phyloP scores from a whole-genome alignment of 1,284 basidiomycete species.

The Cryptococcus maquisensis region DNA sequence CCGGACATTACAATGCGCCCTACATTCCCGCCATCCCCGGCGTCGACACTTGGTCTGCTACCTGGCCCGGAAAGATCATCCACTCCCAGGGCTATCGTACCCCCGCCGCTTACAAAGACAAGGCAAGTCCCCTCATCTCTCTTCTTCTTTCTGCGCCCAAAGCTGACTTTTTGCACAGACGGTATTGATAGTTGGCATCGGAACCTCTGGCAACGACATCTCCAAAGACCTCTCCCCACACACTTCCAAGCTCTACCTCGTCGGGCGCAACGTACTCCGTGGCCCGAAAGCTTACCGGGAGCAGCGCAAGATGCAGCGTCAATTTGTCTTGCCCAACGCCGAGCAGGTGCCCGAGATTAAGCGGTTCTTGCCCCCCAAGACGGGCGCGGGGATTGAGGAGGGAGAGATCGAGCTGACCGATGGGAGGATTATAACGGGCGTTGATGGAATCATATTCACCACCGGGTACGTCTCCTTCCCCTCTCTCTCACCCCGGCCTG shows the following conservation, averaged over 20 bases:
- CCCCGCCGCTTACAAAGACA: conserved; percentile 48
- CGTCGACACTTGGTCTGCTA: conserved; percentile 46
- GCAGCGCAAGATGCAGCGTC: conserved; percentile 33
- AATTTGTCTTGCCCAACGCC: conserved; percentile 36
- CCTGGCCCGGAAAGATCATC: conserved; percentile 45
- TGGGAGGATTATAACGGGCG: conserved; percentile 47
- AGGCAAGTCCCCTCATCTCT: conserved; percentile 11
- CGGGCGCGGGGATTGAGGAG: conserved; percentile 25
- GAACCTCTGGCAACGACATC: conserved; percentile 53
- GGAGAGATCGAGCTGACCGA: conserved; percentile 49
- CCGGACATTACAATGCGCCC: conserved; percentile 53
- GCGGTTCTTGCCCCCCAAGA: conserved; percentile 28
- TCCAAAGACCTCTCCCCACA: conserved; percentile 41
- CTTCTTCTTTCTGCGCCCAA: neutral
- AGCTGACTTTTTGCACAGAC: conserved; percentile 27
- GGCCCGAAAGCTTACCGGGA: conserved; percentile 28
- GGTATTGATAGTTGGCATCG: conserved; percentile 54
- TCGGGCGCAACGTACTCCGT: conserved; percentile 39
- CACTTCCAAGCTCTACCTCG: conserved; percentile 46
- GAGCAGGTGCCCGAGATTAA: conserved; percentile 45
- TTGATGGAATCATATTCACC: conserved; percentile 51
- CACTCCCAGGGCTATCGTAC: conserved; percentile 54
- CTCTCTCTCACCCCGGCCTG: neutral
- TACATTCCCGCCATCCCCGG: conserved; percentile 51
- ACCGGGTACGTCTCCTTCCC: conserved; percentile 48